A percentile compares a stretch with the other conserved stretches of the same genome.
Conservation (phyloP, 305 asterid genomes). For the Stenogyne calaminthoides region DNA sequence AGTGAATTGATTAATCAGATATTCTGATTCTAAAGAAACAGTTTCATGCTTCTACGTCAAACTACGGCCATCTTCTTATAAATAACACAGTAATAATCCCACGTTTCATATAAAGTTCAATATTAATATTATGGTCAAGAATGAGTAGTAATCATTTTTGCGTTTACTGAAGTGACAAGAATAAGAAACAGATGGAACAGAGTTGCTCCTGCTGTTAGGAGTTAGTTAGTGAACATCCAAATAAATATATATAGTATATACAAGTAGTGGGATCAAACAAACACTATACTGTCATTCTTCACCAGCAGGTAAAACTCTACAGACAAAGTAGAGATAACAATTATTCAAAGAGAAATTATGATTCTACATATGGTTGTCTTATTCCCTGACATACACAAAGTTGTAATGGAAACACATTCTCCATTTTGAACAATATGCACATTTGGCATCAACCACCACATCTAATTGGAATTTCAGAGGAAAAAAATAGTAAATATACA, state of each 20-base stretch:
- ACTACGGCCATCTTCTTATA: neutral
- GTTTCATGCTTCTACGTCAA: conserved; percentile 19
- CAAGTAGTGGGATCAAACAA: neutral
- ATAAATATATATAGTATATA: neutral
- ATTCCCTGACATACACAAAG: neutral
- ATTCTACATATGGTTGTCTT: neutral
- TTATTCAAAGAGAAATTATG: conserved; percentile 7
- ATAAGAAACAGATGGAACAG: neutral
- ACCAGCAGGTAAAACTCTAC: neutral
- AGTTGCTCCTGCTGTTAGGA: neutral
- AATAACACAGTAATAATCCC: neutral
- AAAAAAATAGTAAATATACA: neutral
- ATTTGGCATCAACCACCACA: neutral
- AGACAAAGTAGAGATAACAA: neutral
- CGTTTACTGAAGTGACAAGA: neutral
- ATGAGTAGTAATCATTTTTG: neutral
- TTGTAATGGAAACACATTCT: neutral
- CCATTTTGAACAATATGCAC: neutral
- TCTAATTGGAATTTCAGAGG: neutral
- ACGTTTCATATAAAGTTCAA: neutral
- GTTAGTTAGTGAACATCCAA: neutral
- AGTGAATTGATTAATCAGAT: conserved; percentile 28
- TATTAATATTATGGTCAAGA: neutral
- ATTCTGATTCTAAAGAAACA: conserved; percentile 8
- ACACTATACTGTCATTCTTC: neutral